Evolutionary conservation across 1,284 basidiomycete genomes (phyloP).

Genomic region (Microbotryum violaceum): DNA sequence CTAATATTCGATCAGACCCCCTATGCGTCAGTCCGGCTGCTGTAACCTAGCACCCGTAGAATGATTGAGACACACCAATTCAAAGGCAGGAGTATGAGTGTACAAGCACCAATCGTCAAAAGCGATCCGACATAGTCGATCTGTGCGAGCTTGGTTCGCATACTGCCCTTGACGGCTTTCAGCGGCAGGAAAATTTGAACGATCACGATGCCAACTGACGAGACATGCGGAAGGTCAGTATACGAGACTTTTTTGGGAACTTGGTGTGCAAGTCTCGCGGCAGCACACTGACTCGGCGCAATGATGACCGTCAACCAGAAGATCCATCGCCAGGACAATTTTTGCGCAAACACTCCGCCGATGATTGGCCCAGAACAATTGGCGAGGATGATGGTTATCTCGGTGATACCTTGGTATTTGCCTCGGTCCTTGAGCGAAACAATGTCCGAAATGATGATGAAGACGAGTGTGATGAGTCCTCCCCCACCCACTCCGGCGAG

Average conservation of each 20-base stretch:
- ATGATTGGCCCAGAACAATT: slow-evolving; percentile 43
- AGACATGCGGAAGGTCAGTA: slow-evolving; percentile 49
- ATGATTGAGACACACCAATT: slow-evolving; percentile 46
- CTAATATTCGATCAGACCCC: too few relatives aligned
- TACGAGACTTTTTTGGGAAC: too few relatives aligned
- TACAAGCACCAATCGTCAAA: slow-evolving; percentile 50
- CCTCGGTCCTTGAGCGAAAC: slow-evolving; percentile 53
- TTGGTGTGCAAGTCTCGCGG: too few relatives aligned
- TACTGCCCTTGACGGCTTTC: slow-evolving; percentile 55
- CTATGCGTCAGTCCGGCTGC: too few relatives aligned
- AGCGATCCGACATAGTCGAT: slow-evolving; percentile 59
- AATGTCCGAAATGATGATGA: slow-evolving; percentile 59
- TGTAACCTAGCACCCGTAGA: too few relatives aligned
- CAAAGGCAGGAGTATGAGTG: slow-evolving; percentile 57
- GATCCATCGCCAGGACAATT: slow-evolving; percentile 52
- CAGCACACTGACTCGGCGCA: neutral
- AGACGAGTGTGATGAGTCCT: slow-evolving; percentile 56
- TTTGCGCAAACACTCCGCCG: slow-evolving; percentile 46
- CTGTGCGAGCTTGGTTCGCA: slow-evolving; percentile 52
- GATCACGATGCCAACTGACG: slow-evolving; percentile 51
- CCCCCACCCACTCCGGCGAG: slow-evolving; percentile 62
- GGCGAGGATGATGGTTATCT: slow-evolving; percentile 37
- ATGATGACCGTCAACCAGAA: neutral
- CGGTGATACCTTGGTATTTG: slow-evolving; percentile 42
- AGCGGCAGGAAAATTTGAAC: slow-evolving; percentile 55